These are phyloP conservation scores for Emergomyces pasteurianus DNA, from an alignment of 2,329 filamentous ascomycete species.

Conservation along the genomic window DNA sequence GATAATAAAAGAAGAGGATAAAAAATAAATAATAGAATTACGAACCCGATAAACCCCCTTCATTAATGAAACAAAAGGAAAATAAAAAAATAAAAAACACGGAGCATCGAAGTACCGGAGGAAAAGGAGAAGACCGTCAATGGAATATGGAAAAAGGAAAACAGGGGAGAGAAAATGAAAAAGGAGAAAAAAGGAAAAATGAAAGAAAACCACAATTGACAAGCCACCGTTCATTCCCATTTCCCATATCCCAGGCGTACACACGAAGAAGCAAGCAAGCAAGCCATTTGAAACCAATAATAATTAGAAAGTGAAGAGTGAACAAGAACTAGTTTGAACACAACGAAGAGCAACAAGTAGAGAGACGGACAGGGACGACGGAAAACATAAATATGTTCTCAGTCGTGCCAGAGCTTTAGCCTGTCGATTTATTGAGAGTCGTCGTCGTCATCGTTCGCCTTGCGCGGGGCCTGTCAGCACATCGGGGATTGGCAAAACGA, in stretches of 20 bases:
- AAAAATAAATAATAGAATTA: background rate
- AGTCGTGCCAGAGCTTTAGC: background rate
- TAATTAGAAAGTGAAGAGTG: background rate
- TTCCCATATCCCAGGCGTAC: conserved; percentile 2
- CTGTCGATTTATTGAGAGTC: conserved; percentile 9
- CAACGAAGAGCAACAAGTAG: background rate
- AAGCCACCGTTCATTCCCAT: conserved; percentile 6
- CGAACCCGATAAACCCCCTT: background rate
- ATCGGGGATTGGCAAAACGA: conserved; percentile 4
- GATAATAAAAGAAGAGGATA: too few species aligned
- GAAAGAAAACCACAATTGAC: conserved; percentile 1
- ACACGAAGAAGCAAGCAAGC: background rate
- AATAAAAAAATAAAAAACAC: background rate
- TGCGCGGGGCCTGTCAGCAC: conserved; percentile 4
- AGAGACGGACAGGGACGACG: background rate
- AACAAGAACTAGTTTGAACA: conserved; percentile 1
- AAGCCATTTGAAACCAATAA: conserved; percentile 3
- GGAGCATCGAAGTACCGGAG: too few species aligned
- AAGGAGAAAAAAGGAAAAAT: background rate
- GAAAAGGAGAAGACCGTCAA: background rate
- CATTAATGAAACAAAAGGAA: background rate
- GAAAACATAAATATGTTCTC: background rate
- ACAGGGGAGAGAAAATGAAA: background rate
- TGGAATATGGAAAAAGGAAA: background rate
- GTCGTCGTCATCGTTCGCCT: conserved; percentile 11